Base-by-base conservation (phyloP, 1,139 yeast species). In the Hyphopichia buzzinii region DNA sequence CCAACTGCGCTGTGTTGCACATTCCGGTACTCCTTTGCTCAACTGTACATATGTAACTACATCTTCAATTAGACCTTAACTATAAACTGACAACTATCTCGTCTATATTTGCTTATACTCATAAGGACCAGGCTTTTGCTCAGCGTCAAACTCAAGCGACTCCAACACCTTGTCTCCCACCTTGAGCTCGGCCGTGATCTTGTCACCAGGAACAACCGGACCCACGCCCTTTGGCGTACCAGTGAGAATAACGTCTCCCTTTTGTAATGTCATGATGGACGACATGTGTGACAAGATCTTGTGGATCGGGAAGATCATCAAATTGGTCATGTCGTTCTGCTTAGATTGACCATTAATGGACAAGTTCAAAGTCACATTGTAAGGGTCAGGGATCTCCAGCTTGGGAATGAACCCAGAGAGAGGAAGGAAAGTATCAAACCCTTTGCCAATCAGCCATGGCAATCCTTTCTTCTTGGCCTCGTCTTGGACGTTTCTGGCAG, bases 181-280 rank as follows among this genome's bases (percentile, higher is more conserved):
- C 25, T 59, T 63, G 45, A 85, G 60, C 43, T 75, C 72, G 8
- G 95, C 95, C 37, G 72, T 71, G 27, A 92, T 69, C 31, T 59
- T 59, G 57, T 92, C 97, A 6, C 97, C 97, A 1, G 95, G 84
- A 8, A 58, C 62, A 33, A 90, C 66, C 26, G 74, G 68, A 10
- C 97, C 97, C 8, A 92, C 99, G n/a, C 99, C 99, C 61, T 90
- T 88, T 31, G 98, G 98, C 1, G 98, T 92, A 11, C 98, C 98
- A 0, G 97, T 92, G 41, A 90, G 71, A 40, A 92, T 83, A 48
- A 92, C 74, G 55, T 92, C 97, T 17, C 97, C 97, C 41, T 88
- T 83, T 50, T 89, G 81, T 40, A 92, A 69, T 3, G 97, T 87
- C 94, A 92, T 90, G 48, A 88, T 81, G 13, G 82, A 65, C 8